Evolutionary conservation across 129 eudicot genomes (phyloP), one percentile per base, ranked within the genome.

Genomic region (Pulicaria dysenterica): DNA sequence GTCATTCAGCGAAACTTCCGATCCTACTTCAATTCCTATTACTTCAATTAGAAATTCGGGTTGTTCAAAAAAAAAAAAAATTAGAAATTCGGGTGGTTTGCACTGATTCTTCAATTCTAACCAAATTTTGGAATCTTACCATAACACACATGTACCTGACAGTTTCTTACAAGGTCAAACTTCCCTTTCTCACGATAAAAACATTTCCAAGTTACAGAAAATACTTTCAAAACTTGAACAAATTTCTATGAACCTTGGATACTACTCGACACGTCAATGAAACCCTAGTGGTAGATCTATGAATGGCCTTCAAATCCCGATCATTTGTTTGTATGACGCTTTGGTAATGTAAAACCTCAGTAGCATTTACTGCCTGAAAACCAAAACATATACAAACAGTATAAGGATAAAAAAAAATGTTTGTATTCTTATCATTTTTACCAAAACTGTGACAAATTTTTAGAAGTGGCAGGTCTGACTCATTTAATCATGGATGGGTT

Each of bases 241-340:
- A 46, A 55, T 87, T 88, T 57, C 58, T 87, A 70, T 76, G 90
- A 75, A 87, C 95, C 81, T 82, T 93, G 42, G 86, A 74, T 54
- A 89, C 96, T 31, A 85, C 84, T 51, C 98, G 78, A 76, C 98
- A 89, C 1, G 98, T 93, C 87, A 93, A 82, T 9, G 98, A 93
- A 72, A 93, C 82, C 63, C 96, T 82, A 68, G 79, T 85, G 58
- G 67, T 12, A 53, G 80, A 82, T 79, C 95, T 84, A 73, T 76
- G 85, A 67, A 92, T 78, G 14, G 76, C 49, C 39, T 65, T 76
- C 17, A 64, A 66, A 64, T 80, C 82, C 46, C 37, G 80, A 51
- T 60, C 72, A 40, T 12, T 65, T 15, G 53, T 50, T 42, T 36
- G 76, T 58, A 15, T 48, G 8, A 11, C 48, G 45, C 80, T 82